Base-by-base conservation (phyloP, 2,329 filamentous ascomycete species). In the Acrocalymma vagum region DNA sequence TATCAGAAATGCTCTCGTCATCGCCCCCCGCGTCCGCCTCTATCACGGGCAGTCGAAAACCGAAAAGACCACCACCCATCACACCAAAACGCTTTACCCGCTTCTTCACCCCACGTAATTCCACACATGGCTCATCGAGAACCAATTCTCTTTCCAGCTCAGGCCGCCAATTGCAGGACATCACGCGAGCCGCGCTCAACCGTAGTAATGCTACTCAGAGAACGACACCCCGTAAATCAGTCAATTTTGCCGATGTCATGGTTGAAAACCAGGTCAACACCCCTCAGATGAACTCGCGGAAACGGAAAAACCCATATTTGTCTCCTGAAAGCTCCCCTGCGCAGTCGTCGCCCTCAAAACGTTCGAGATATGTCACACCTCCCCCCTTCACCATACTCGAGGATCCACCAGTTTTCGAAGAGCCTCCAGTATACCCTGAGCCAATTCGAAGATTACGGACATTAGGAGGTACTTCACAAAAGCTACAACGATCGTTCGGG, bases 51-150 rank as follows among this genome's bases (percentile, higher is more conserved):
- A 61, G 55, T 28, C 51, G 61, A 32, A 78, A 77, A 53, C 68
- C 65, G 24, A 75, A 66, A 49, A 73, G 71, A 44, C 72, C 73
- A 21, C 76, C 76, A 5, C 76, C 75, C 18, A 75, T 79, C 49
- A 79, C 76, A 1, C 76, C 76, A 6, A 76, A 76, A 53, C 70
- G 76, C 42, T 78, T 79, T 62, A 76, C 62, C 31, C 72, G 73
- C 46, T 79, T 79, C 63, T 79, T 79, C 61, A 77, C 74, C 9
- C 76, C 76, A 9, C 65, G 74, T 30, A 58, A 60, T 16, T 65
- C 70, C 3, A 51, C 59, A n/a, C 51, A 63, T 51, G 60, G 53
- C 10, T 62, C 62, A 5, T 63, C 61, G 10, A 45, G 52, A 33
- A 45, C 54, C 24, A n/a, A n/a, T n/a, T 53, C 53, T 3, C 45